Base-by-base conservation (phyloP, 2,329 filamentous ascomycete genomes). In the Penicillium capsulatum region DNA sequence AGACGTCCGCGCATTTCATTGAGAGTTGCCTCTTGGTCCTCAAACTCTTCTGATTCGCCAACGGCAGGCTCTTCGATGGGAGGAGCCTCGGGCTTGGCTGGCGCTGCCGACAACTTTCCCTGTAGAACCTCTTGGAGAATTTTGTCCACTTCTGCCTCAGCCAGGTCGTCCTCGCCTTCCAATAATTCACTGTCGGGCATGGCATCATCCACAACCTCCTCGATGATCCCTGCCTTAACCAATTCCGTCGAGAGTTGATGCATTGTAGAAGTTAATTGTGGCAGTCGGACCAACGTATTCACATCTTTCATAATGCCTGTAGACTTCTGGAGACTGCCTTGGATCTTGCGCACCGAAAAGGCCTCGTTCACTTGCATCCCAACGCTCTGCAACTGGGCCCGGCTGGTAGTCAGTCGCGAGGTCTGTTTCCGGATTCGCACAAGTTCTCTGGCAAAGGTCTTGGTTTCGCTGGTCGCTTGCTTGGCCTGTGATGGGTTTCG, bases 301-400 rank as follows among this genome's bases (percentile, higher is more conserved):
- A 98, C 88, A 63, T 97, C 89, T 68, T 90, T 91, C 92, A 98
- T 97, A 54, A 98, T 90, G 31, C 86, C 85, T 7, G 91, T 90
- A 54, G 83, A 87, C 29, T 85, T 83, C 52, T 80, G 79, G 59
- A 98, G 89, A 58, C 84, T 89, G 31, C 90, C 91, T 68, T 97
- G 90, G 49, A 98, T 97, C 74, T 94, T 94, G 54, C 88, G 83
- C 56, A 97, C 83, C 2, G 88, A 86, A 66, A 97, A 97, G 1
- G 92, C 90, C 70, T 97, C 91, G 59, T 90, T 88, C 59, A 98
- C 91, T 69, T 97, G 92, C 89, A 97, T 94, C 67, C 91, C 84
- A 30, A 98, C 91, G 52, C 84, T 91, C 61, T 83, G 82, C 33
- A 98, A 78, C 69, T 97, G 92, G 2, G 92, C 92, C 63, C 94